Evolutionary conservation across 225 moss, liverwort and hornwort genomes (phyloP), one percentile per base, ranked within the genome.

Genomic region (Takakia lepidozioides): DNA sequence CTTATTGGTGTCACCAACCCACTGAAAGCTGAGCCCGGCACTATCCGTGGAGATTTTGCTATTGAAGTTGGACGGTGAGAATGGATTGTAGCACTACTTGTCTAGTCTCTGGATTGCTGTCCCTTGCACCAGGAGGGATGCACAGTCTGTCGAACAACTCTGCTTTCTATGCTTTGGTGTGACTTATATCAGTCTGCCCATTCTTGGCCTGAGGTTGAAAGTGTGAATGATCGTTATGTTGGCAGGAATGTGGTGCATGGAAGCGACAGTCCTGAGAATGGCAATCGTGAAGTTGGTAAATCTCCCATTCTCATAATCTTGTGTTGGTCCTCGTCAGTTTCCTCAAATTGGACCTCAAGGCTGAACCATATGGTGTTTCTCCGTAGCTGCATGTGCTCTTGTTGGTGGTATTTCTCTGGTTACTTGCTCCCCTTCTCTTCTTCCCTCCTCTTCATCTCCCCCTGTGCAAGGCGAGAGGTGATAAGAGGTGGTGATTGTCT

Each of bases 1-100:
- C 52, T 95, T 63, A 95, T 95, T 20, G 95, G 95, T 27, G 95
- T 73, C 30, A 95, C 95, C 23, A 95, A 90, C 57, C 95, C 95
- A 27, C 62, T 95, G 32, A 74, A 80, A 61, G 95, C 95, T 2
- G 90, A 89, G 70, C 75, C 90, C 10, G 95, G 90, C 51, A 95
- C 95, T 27, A 95, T 95, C 38, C 76, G 95, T 29, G 95, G 90
- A 3, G 95, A 95, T 49, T 90, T 82, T 50, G 86, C 76, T 23
- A 74, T 90, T 21, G 80, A 82, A 48, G 86, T 81, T 32, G 95
- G 92, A 30, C 65, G 70, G 74, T 64, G 52, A 37, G 25, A 19
- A 13, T 32, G 20, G 19, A 2, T 40, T 19, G 17, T 26, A 13
- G 15, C 46, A 46, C 3, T 21, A 14, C 3, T 3, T 48, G n/a